These are phyloP conservation scores for Bryoerythrophyllum caledonicum DNA, from an alignment of 225 moss, liverwort and hornwort species.

Conservation along the genomic window DNA sequence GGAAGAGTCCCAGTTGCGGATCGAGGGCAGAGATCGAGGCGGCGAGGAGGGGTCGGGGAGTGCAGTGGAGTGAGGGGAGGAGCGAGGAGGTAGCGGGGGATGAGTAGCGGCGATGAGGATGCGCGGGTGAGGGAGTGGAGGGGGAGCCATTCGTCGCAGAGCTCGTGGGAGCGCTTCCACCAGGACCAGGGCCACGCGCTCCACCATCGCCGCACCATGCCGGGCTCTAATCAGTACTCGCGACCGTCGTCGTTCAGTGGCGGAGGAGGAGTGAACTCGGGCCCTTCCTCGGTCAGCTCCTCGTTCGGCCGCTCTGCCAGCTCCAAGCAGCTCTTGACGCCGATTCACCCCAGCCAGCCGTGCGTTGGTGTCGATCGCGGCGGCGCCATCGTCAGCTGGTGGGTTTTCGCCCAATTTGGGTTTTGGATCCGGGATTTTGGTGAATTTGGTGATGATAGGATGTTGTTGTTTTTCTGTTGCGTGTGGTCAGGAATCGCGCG, in stretches of 20 bases:
- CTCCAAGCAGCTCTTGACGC: conserved; percentile 31
- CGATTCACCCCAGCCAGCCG: conserved; percentile 62
- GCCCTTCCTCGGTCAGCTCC: not conserved
- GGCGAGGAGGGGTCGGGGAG: too few relatives aligned
- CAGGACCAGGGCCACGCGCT: conserved; percentile 26
- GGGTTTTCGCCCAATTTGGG: not conserved
- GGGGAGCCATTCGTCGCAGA: conserved; percentile 25
- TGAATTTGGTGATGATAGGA: too few relatives aligned
- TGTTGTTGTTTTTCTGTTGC: not conserved
- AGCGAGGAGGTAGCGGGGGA: not conserved
- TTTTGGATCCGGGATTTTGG: not conserved
- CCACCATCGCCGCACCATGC: conserved; percentile 35
- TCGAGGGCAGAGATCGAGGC: not conserved
- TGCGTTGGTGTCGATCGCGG: conserved; percentile 65
- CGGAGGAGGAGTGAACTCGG: not conserved
- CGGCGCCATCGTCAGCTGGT: conserved; percentile 72
- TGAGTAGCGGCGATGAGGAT: conserved; percentile 43
- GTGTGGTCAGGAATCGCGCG: conserved; percentile 64
- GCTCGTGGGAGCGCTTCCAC: conserved; percentile 41
- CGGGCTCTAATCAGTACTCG: conserved; percentile 29
- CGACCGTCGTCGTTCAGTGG: conserved; percentile 28
- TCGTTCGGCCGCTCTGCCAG: conserved; percentile 44
- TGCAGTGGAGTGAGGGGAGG: not conserved
- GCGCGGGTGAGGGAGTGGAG: conserved; percentile 46
- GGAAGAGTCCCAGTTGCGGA: too few relatives aligned